These are phyloP conservation scores for Puccinia novopanici DNA, from an alignment of 1,284 basidiomycete species.

Conservation along the genomic window DNA sequence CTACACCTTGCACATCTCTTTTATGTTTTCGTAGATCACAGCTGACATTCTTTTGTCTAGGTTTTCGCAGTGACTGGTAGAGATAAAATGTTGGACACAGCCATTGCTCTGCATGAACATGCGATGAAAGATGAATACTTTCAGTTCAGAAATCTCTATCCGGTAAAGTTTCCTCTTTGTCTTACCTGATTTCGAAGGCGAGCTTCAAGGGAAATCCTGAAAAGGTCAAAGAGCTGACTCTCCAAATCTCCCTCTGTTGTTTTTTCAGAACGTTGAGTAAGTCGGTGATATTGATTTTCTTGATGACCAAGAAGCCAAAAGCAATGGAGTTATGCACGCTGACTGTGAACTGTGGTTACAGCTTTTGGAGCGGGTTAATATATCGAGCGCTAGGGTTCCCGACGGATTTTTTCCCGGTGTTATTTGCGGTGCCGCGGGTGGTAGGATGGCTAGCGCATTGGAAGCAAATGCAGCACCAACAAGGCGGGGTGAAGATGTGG, in stretches of 20 bases:
- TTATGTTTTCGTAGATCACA: constrained; percentile 46
- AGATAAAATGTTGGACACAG: constrained; percentile 78
- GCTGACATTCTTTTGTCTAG: constrained; percentile 58
- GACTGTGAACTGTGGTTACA: not conserved
- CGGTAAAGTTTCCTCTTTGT: constrained; percentile 51
- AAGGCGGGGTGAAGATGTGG: constrained; percentile 86
- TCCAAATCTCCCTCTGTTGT: not conserved
- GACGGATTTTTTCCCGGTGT: constrained; percentile 82
- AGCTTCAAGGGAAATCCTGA: not conserved
- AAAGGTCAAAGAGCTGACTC: not conserved
- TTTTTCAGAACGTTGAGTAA: constrained; percentile 37
- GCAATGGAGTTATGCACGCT: too few species aligned
- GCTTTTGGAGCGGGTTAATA: constrained; percentile 69
- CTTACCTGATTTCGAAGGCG: constrained; percentile 58
- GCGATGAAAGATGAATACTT: constrained; percentile 87
- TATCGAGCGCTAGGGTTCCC: constrained; percentile 82
- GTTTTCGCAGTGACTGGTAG: constrained; percentile 65
- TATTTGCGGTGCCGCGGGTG: constrained; percentile 83
- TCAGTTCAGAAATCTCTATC: constrained; percentile 64
- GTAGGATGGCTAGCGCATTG: constrained; percentile 87
- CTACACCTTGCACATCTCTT: not conserved
- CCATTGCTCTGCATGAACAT: constrained; percentile 80
- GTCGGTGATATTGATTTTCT: constrained; percentile 16
- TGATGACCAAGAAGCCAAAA: too few species aligned
- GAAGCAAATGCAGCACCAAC: constrained; percentile 83